Base-by-base conservation (phyloP, 768 basidiomycete genomes). In the Termitomyces sp. region DNA sequence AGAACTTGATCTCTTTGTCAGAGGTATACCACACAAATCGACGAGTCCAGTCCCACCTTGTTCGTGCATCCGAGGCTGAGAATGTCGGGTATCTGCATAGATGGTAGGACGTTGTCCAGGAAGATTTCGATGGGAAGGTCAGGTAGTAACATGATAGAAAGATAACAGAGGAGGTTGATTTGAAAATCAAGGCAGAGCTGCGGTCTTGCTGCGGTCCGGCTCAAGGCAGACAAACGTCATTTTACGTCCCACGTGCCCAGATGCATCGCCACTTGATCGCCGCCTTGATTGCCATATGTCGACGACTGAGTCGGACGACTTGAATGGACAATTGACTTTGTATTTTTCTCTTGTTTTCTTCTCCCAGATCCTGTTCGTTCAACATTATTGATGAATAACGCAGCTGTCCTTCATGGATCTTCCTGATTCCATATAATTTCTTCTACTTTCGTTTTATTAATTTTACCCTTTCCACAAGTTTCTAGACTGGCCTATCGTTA, bases 61-160 rank as follows among this genome's bases (percentile, higher is more conserved):
- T 79, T 86, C 1, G 88, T 87, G n/a, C 70, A 71, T 4, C 78
- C 77, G 8, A 96, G 76, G 42, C 72, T 71, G 3, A 85, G 70
- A 21, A 95, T 71, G 67, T 87, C 86, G 12, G 66, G 62, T 29
- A 84, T 68, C 10, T 79, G 70, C 29, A 92, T 71, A 9, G 69
- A 63, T 21, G 86, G 85, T 6, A 91, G 72, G 4, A 95, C 58
- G 60, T 88, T 81, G 68, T 95, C 92, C 23, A 91, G 70, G 31
- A 93, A 68, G n/a, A 93, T 74, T 68, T 95, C 92, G 25, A 87
- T 67, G 3, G 93, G 92, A 16, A 94, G 64, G 54, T 84, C 78
- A 21, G 75, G 62, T 27, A 89, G 62, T 31, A 59, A 51, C 14
- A 41, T 56, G 21, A 56, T 41, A 1, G 3, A 43, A 35, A 6